Conservation (phyloP, 176 grass and related monocot genomes). For the Rhynchospora breviuscula region DNA sequence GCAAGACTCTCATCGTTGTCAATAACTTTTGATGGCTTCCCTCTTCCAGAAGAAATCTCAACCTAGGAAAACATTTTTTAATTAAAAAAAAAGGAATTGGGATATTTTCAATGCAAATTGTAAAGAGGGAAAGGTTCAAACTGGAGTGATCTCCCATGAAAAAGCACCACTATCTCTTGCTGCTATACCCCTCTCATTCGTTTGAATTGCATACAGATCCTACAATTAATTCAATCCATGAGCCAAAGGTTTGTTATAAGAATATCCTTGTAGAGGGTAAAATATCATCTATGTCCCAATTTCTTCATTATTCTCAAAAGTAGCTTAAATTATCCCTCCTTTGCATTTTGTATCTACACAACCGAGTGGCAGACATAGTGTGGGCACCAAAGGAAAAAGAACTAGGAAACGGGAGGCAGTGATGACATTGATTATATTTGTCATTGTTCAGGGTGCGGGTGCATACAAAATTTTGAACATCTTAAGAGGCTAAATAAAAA, state of each 20-base stretch:
- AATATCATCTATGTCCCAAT: not conserved
- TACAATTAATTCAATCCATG: constrained; percentile 18
- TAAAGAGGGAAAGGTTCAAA: constrained; percentile 18
- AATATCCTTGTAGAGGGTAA: not conserved
- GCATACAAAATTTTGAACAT: not conserved
- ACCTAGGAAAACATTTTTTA: constrained; percentile 40
- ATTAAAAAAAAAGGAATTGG: constrained; percentile 2
- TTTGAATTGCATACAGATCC: constrained; percentile 81
- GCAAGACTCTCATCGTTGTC: constrained; percentile 88
- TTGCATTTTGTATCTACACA: not conserved
- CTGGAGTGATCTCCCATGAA: constrained; percentile 82
- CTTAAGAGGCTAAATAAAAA: not conserved
- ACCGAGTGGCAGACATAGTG: not conserved
- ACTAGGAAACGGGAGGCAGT: not conserved
- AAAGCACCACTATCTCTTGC: constrained; percentile 62
- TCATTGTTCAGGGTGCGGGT: not conserved
- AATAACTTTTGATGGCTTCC: constrained; percentile 52
- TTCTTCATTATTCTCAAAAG: not conserved
- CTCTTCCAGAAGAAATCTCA: constrained; percentile 76
- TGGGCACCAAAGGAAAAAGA: not conserved
- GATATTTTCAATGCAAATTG: not conserved
- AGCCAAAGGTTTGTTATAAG: not conserved
- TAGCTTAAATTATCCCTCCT: not conserved
- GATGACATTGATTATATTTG: not conserved
- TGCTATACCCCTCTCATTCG: constrained; percentile 68